Percentiles rank a stretch among this genome's conserved stretches.
Conservation (phyloP, 2,329 filamentous ascomycete genomes). For the Alternaria ethzedia region DNA sequence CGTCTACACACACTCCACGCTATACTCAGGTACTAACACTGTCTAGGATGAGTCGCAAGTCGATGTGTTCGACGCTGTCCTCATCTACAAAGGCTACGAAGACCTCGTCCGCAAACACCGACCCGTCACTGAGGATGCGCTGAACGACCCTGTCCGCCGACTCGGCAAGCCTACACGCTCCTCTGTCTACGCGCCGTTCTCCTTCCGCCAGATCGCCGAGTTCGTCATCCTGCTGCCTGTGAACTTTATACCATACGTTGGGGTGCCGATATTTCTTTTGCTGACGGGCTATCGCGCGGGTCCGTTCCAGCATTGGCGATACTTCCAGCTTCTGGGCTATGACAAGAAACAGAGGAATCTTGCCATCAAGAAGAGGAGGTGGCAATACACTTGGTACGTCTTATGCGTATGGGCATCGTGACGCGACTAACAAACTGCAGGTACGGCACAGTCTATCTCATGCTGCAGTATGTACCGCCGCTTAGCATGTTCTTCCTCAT, state of each 20-base stretch:
- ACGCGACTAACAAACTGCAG: constrained; percentile 20
- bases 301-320: constrained; percentile 88
- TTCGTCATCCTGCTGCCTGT: constrained; percentile 72
- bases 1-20: neutral
- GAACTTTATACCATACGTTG: constrained; percentile 84
- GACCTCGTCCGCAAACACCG: constrained; percentile 55
- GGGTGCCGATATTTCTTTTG: constrained; percentile 83
- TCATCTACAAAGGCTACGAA: constrained; percentile 75
- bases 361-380: constrained; percentile 70
- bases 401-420: too few species aligned
- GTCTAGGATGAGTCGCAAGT: constrained; percentile 71
- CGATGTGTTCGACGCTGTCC: constrained; percentile 77
- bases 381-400: constrained; percentile 82
- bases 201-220: constrained; percentile 86
- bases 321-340: constrained; percentile 80
- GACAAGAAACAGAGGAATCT: constrained; percentile 74
- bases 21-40: neutral
- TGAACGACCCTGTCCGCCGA: constrained; percentile 74
- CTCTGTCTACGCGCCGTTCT: constrained; percentile 87
- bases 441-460: constrained; percentile 84
- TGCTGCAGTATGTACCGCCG: constrained; percentile 85
- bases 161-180: constrained; percentile 80
- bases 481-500: constrained; percentile 94
- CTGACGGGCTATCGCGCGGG: constrained; percentile 87
- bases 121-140: constrained; percentile 70